Evolutionary conservation across 164 flowering plant species (phyloP).

Genomic region (Santalum album): DNA sequence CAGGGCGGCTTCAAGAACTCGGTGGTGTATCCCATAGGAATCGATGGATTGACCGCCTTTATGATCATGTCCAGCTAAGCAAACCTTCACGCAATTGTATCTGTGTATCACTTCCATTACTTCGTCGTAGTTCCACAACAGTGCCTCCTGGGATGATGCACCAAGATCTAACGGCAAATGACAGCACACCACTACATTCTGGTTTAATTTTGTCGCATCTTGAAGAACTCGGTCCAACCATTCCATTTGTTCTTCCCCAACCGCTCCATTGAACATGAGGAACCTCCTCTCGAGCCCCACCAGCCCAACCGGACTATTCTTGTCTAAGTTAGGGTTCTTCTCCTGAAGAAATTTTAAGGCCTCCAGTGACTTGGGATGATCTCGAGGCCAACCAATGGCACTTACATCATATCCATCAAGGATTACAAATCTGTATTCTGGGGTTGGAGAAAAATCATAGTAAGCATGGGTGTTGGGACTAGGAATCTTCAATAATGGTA

Average conservation of each 20-base stretch:
- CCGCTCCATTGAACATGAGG: conserved; percentile 83
- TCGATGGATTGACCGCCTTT: conserved; percentile 75
- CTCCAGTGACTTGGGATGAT: conserved; percentile 54
- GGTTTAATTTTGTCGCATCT: conserved; percentile 47
- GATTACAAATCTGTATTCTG: conserved; percentile 70
- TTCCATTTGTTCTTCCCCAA: conserved; percentile 64
- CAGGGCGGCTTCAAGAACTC: conserved; percentile 82
- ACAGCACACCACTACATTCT: conserved; percentile 80
- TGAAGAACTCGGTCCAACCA: conserved; percentile 63
- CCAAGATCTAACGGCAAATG: conserved; percentile 78
- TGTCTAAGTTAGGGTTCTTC: conserved; percentile 75
- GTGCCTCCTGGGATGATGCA: conserved; percentile 48
- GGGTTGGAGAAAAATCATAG: conserved; percentile 78
- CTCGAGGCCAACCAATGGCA: conserved; percentile 83
- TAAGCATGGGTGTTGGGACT: conserved; percentile 42
- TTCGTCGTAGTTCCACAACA: conserved; percentile 87
- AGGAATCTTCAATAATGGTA: conserved; percentile 59
- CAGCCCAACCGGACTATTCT: conserved; percentile 69
- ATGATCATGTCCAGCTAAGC: conserved; percentile 87
- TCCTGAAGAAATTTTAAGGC: conserved; percentile 49
- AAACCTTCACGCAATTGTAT: conserved; percentile 72
- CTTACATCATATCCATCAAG: conserved; percentile 91
- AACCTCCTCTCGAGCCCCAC: conserved; percentile 67
- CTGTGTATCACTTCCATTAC: conserved; percentile 74
- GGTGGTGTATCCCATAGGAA: conserved; percentile 77